phyloP scores from a whole-genome alignment of 176 grass and related monocot genomes.

The Triticum dicoccoides region DNA sequence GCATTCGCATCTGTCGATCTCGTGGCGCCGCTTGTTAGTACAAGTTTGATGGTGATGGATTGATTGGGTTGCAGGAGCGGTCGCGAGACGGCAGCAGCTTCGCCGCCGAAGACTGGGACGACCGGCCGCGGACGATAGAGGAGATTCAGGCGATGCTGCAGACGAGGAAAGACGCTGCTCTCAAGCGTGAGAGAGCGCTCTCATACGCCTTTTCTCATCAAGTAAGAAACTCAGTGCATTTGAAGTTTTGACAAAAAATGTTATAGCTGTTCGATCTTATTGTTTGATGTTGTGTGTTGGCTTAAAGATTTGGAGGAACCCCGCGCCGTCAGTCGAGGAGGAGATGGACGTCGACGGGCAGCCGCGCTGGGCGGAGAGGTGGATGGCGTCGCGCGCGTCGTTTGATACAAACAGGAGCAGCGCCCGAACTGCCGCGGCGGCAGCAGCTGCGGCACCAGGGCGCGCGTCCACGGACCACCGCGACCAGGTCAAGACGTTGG shows the following conservation, averaged over 20 bases:
- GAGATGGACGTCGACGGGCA: conserved; percentile 55
- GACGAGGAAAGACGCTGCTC: conserved; percentile 69
- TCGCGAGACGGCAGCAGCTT: conserved; percentile 87
- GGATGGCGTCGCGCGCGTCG: conserved; percentile 78
- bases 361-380: conserved; percentile 76
- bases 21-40: not conserved
- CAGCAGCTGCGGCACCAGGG: not conserved
- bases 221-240: conserved; percentile 17
- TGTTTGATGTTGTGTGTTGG: not conserved
- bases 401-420: conserved; percentile 75
- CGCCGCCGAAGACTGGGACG: conserved; percentile 87
- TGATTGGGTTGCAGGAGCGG: conserved; percentile 34
- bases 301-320: conserved; percentile 71
- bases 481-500: conserved; percentile 76
- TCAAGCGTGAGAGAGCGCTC: conserved; percentile 87
- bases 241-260: not conserved
- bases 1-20: not conserved
- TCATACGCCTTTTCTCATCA: conserved; percentile 92
- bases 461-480: conserved; percentile 67
- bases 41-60: not conserved
- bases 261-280: not conserved
- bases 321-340: conserved; percentile 49
- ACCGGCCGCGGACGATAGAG: conserved; percentile 75
- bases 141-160: conserved; percentile 94
- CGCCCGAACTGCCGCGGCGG: not conserved